Evolutionary conservation across 768 basidiomycete species (phyloP).

Genomic region (Trametes cubensis): DNA sequence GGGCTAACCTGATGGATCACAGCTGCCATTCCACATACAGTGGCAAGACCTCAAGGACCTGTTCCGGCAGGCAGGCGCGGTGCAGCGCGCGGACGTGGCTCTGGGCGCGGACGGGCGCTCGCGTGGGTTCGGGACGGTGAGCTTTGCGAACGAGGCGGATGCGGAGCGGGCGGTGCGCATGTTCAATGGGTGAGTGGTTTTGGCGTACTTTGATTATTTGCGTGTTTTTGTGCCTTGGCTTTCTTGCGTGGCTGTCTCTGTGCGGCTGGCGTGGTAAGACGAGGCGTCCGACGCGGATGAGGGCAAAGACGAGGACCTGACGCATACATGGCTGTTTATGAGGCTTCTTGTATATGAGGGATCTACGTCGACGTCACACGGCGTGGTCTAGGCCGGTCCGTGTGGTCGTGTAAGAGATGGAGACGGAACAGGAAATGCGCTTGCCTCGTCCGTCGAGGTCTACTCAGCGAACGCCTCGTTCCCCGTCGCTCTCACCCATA

Average conservation of each 20-base stretch:
- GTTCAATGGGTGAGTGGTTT: conserved; percentile 81
- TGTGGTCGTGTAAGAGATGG: neutral
- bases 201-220: conserved; percentile 10
- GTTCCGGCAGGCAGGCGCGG: conserved; percentile 87
- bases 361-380: too few relatives aligned
- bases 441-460: neutral
- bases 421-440: neutral
- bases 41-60: conserved; percentile 99
- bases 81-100: conserved; percentile 89
- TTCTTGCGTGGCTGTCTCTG: neutral
- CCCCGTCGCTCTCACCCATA: too few relatives aligned
- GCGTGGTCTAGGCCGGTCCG: neutral
- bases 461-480: neutral
- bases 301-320: too few relatives aligned
- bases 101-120: conserved; percentile 84
- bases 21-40: conserved; percentile 92
- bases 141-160: conserved; percentile 81
- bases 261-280: too few relatives aligned
- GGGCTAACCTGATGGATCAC: too few relatives aligned
- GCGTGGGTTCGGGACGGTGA: conserved; percentile 90
- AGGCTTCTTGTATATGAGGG: too few relatives aligned
- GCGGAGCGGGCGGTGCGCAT: conserved; percentile 81
- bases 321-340: too few relatives aligned
- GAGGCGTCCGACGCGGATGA: too few relatives aligned
- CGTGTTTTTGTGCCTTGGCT: neutral